Evolutionary conservation across 345 rosid genomes (phyloP).

Genomic region (Sapria himalayana): DNA sequence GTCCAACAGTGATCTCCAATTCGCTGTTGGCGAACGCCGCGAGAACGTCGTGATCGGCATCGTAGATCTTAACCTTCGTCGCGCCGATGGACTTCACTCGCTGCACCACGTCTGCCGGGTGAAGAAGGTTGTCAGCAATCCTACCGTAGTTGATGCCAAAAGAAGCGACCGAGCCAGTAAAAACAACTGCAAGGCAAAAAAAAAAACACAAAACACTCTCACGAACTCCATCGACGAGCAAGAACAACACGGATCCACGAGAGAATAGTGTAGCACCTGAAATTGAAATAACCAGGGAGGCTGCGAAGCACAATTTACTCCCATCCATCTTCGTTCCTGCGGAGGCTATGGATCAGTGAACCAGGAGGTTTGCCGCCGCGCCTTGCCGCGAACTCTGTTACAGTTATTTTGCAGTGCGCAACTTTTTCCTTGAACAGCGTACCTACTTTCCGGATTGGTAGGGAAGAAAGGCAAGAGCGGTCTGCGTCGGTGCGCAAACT

Average conservation of each 20-base stretch:
- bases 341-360: no score
- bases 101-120: conserved; percentile 52
- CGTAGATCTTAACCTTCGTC: conserved; percentile 66
- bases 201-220: background rate
- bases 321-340: no score
- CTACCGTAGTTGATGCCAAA: conserved; percentile 88
- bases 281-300: conserved; percentile 10
- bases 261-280: conserved; percentile 17
- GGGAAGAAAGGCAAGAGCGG: no score
- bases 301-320: conserved; percentile 1
- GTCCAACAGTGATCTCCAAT: conserved; percentile 57
- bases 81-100: conserved; percentile 77
- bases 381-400: no score
- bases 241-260: background rate
- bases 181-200: background rate
- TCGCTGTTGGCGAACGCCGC: conserved; percentile 57
- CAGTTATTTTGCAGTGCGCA: no score
- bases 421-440: no score
- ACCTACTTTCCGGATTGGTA: no score
- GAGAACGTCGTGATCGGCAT: conserved; percentile 57
- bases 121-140: conserved; percentile 61
- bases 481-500: no score
- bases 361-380: no score
- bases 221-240: background rate
- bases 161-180: conserved; percentile 23